phyloP scores from a whole-genome alignment of 352 stramenopile species.

The Pilasporangium apinafurcum region DNA sequence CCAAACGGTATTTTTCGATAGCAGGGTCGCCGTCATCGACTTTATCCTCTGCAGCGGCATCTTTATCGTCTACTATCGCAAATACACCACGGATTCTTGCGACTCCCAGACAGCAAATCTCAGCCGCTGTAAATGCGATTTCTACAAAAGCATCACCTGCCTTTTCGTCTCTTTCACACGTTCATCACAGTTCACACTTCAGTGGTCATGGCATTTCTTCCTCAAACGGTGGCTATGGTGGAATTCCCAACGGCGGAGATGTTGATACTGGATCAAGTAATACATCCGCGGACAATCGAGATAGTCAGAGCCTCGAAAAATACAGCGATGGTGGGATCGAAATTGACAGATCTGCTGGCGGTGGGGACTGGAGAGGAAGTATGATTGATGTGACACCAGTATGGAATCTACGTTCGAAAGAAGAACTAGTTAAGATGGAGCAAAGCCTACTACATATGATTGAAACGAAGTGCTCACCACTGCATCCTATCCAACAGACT shows the following conservation, averaged over 20 bases:
- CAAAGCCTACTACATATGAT: conserved; percentile 37
- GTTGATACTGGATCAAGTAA: too few species aligned
- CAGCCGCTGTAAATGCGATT: conserved; percentile 66
- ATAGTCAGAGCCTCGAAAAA: too few species aligned
- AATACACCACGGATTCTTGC: conserved; percentile 65
- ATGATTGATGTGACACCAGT: conserved; percentile 9
- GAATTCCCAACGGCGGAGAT: too few species aligned
- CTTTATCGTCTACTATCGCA: conserved; percentile 62
- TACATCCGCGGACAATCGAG: too few species aligned
- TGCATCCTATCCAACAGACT: conserved; percentile 47
- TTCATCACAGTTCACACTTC: conserved; percentile 4
- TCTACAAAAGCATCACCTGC: conserved; percentile 66
- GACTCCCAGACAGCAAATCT: conserved; percentile 70
- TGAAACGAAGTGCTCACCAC: conserved; percentile 42
- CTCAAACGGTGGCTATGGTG: too few species aligned
- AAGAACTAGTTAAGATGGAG: conserved; percentile 54
- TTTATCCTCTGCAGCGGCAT: conserved; percentile 70
- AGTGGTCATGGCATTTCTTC: too few species aligned
- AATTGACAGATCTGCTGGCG: too few species aligned
- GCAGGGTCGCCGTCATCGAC: conserved; percentile 47
- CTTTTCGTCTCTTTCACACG: conserved; percentile 52
- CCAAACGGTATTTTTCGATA: conserved; percentile 60
- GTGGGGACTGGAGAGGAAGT: too few species aligned
- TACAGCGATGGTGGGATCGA: too few species aligned
- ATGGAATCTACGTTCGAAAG: conserved; percentile 58